Base-by-base conservation (phyloP, 1,284 basidiomycete species). In the Athelia psychrophila region DNA sequence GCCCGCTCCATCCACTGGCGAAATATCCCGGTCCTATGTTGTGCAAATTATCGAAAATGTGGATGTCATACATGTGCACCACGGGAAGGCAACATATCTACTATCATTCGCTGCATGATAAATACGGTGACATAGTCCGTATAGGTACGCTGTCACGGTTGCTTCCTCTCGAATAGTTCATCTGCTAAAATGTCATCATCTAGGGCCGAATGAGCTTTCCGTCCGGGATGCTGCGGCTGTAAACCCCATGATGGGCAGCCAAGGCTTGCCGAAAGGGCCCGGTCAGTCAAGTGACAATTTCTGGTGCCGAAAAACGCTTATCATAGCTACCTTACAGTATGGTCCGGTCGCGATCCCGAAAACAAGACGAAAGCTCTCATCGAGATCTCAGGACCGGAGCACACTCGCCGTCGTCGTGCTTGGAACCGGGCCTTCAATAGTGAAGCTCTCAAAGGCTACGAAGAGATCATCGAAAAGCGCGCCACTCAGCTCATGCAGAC, bases 401-500 rank as follows among this genome's bases (percentile, higher is more conserved):
- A 84, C 51, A 62, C 74, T 0, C 69, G 71, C 18, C 72, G 79
- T 15, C 72, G 83, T 22, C 72, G 72, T 48, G 68, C 74, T 4
- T 85, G 83, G 82, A 74, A 75, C 32, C 71, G 72, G 20, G 82
- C 72, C 0, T 76, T 84, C 60, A 74, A 68, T 54, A 66, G 75
- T 6, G 56, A 67, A 8, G 76, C 81, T 4, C 56, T 86, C 16
- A 78, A 76, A 56, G 77, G 73, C 12, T 86, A 84, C 58, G 73
- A 80, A 55, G 62, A 59, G 0, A 69, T 79, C 33, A 60, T 84
- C 8, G 58, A 64, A 2, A 64, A 59, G 36, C 66, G 78, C 12
- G 66, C 66, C 0, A 55, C 60, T 5, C 69, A 79, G 49, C 63
- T 83, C 2, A 61, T 75, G 0, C 60, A 70, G 2, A 60, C 62